Evolutionary conservation across 371 early-diverging fungal genomes (phyloP).

Genomic region (Mortierella polycephala): DNA sequence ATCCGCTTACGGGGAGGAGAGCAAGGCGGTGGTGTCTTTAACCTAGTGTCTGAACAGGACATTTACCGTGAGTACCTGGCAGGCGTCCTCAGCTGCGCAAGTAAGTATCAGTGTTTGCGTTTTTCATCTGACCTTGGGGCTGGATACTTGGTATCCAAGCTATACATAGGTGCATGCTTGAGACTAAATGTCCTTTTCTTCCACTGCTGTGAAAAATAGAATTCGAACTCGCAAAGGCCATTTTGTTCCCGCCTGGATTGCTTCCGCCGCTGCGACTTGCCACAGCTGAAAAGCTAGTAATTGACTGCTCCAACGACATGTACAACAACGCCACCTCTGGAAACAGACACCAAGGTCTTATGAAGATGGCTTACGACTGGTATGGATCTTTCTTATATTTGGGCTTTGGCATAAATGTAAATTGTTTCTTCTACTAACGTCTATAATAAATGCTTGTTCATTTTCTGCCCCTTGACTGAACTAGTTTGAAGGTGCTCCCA

Average conservation of each 20-base stretch:
- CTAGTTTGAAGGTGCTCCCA: conserved; percentile 74
- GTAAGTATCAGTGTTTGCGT: conserved; percentile 58
- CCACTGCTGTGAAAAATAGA: conserved; percentile 56
- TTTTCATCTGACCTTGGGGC: neutral
- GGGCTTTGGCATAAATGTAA: neutral
- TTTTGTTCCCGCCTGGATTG: conserved; percentile 62
- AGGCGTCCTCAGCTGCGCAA: conserved; percentile 73
- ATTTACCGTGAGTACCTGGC: conserved; percentile 76
- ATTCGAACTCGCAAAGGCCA: conserved; percentile 73
- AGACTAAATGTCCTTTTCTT: neutral
- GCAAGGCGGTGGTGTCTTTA: conserved; percentile 66
- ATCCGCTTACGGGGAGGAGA: conserved; percentile 61
- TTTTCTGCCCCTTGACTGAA: neutral
- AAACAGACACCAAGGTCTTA: conserved; percentile 70
- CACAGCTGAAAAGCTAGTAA: conserved; percentile 69
- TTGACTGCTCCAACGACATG: conserved; percentile 79
- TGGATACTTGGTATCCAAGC: neutral
- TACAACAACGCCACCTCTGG: conserved; percentile 82
- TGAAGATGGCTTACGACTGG: conserved; percentile 85
- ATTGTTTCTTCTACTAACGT: no score
- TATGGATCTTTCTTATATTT: conserved; percentile 30
- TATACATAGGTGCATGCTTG: neutral
- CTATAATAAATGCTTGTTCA: no score
- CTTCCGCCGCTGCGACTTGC: conserved; percentile 63
- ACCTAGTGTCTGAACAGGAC: conserved; percentile 61